Base-by-base conservation (phyloP, 768 basidiomycete species). In the Pseudohyphozyma bogoriensis region DNA sequence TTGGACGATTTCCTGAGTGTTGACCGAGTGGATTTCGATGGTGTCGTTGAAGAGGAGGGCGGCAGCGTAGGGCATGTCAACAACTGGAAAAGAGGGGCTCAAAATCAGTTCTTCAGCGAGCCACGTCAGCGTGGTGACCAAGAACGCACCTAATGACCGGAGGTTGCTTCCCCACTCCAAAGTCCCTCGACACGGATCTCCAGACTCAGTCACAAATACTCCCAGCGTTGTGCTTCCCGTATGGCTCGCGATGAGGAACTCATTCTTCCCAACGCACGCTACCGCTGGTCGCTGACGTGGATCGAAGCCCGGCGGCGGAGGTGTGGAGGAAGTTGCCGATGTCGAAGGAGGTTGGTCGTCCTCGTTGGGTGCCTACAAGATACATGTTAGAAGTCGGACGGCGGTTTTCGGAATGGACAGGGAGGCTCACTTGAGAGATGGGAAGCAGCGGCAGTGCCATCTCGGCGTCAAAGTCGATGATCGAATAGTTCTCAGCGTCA, bases 121-220 rank as follows among this genome's bases (percentile, higher is more conserved):
- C n/a, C n/a, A n/a, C n/a, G 11, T 40, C n/a, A n/a, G n/a, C n/a
- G n/a, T n/a, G n/a, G n/a, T 40, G 24, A 51, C 28, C 10, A 37
- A n/a, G n/a, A 8, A 24, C 16, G 1, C 20, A 12, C n/a, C n/a
- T n/a, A n/a, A n/a, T n/a, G n/a, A n/a, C 28, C 82, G 75, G 0
- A 90, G 88, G 76, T 92, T 83, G 52, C 77, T 80, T 4, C 82
- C 79, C 88, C 89, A 95, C 70, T 89, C 81, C 46, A 95, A 75
- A 2, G 91, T 92, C 3, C 90, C 90, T 49, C 91, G 80, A 11
- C 89, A 84, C 7, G 92, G 89, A 72, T 93, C 90, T 0, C 89
- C 91, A 3, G 82, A 80, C 0, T 83, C 81, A 18, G 81, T 88
- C 65, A 96, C 78, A 68, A 96, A 97, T 13, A 97, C 76, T 0